phyloP scores from a whole-genome alignment of 306 rosid genomes.

The Quillaja saponaria region DNA sequence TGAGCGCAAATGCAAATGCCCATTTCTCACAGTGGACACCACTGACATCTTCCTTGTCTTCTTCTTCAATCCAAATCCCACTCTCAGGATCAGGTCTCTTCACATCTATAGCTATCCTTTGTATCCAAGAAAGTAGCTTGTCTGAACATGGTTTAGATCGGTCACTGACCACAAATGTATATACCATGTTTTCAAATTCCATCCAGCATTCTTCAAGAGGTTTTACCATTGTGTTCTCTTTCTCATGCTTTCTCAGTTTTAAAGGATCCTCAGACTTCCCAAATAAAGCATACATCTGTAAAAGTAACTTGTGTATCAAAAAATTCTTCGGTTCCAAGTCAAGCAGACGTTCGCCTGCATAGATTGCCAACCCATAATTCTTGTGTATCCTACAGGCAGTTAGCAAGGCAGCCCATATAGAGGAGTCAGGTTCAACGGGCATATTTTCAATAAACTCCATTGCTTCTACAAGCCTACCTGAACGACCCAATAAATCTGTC shows the following conservation, averaged over 20 bases:
- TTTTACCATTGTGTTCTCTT: slow-evolving; percentile 48
- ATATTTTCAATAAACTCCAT: slow-evolving; percentile 63
- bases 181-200: slow-evolving; percentile 54
- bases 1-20: slow-evolving; percentile 75
- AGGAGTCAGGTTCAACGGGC: slow-evolving; percentile 72
- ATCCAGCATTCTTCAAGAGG: slow-evolving; percentile 76
- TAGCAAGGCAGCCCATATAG: slow-evolving; percentile 69
- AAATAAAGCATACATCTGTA: slow-evolving; percentile 59
- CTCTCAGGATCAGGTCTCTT: slow-evolving; percentile 41
- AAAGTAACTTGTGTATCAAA: slow-evolving; percentile 46
- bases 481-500: slow-evolving; percentile 76
- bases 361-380: slow-evolving; percentile 58
- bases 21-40: slow-evolving; percentile 76
- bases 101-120: slow-evolving; percentile 42
- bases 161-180: slow-evolving; percentile 62
- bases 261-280: slow-evolving; percentile 56
- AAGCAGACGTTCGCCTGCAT: slow-evolving; percentile 60
- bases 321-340: slow-evolving; percentile 68
- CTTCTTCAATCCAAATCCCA: slow-evolving; percentile 71
- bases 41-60: slow-evolving; percentile 54
- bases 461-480: slow-evolving; percentile 81
- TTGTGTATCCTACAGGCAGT: slow-evolving; percentile 76
- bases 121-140: slow-evolving; percentile 60
- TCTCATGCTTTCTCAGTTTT: slow-evolving; percentile 51
- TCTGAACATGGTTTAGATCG: slow-evolving; percentile 43